A percentile compares a stretch with the other conserved stretches of the same genome.
phyloP scores from a whole-genome alignment of 495 filamentous ascomycete genomes.

The Talaromyces adpressus region DNA sequence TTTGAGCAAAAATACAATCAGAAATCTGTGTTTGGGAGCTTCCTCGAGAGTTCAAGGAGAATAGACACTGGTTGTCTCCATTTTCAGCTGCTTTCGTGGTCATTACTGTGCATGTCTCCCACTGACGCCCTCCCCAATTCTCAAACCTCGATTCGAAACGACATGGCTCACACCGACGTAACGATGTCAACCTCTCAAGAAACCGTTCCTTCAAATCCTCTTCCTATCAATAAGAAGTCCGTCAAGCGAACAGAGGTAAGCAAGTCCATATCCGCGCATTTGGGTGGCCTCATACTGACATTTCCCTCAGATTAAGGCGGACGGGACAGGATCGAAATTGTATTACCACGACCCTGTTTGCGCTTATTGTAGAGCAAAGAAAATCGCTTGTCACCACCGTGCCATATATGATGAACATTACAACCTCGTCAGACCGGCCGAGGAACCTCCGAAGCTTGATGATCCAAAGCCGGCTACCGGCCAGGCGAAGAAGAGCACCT shows the following conservation, averaged over 20 bases:
- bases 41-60: not conserved
- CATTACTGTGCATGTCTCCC: not conserved
- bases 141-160: not conserved
- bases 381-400: slow-evolving; percentile 16
- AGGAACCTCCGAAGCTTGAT: not conserved
- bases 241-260: not conserved
- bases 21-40: not conserved
- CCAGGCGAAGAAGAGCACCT: not conserved
- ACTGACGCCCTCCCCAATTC: not conserved
- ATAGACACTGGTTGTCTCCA: not conserved
- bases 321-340: not conserved
- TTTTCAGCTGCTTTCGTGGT: not conserved
- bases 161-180: not conserved
- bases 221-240: not conserved
- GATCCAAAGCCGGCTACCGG: not conserved
- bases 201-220: not conserved
- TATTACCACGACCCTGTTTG: slow-evolving; percentile 5
- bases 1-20: not conserved
- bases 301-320: not conserved
- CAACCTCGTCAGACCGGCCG: not conserved
- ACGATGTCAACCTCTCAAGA: not conserved
- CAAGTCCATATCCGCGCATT: not conserved
- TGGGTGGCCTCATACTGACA: not conserved
- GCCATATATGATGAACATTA: not conserved
- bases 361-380: slow-evolving; percentile 13